A percentile compares a stretch with the other conserved stretches of the same genome.
Evolutionary conservation across 2,329 filamentous ascomycete genomes (phyloP).

Genomic region (Alternaria conjuncta): DNA sequence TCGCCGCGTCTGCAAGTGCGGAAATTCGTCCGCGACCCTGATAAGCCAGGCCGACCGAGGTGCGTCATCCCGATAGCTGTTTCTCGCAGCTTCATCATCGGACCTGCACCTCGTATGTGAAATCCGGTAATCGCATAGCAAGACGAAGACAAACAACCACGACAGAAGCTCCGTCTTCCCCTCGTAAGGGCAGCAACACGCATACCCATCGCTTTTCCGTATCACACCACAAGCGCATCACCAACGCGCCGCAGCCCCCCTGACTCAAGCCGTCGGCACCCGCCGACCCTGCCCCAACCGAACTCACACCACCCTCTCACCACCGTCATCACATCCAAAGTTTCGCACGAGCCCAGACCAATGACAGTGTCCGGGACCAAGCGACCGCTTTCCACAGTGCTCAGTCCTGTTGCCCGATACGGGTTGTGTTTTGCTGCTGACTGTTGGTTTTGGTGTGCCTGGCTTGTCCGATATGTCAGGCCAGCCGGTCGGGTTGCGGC

Average conservation of each 20-base stretch:
- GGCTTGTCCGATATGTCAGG: constrained; percentile 7
- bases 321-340: constrained; percentile 7
- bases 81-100: background rate
- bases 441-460: background rate
- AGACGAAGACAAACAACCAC: background rate
- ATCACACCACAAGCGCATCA: constrained; percentile 13
- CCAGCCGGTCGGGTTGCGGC: constrained; percentile 1
- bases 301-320: constrained; percentile 37
- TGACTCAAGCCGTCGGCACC: constrained; percentile 24
- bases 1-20: background rate
- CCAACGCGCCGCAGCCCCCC: background rate
- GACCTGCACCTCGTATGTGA: background rate
- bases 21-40: background rate
- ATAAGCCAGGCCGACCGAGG: background rate
- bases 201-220: background rate
- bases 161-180: rapidly evolving
- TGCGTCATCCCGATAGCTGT: background rate
- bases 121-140: too few species aligned
- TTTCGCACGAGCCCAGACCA: background rate
- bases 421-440: background rate
- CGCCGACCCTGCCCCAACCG: constrained; percentile 19
- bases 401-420: background rate
- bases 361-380: constrained; percentile 6
- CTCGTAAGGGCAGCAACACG: background rate
- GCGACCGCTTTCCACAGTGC: background rate